Conservation (phyloP, 164 flowering plant genomes). For the Echeveria elegans region DNA sequence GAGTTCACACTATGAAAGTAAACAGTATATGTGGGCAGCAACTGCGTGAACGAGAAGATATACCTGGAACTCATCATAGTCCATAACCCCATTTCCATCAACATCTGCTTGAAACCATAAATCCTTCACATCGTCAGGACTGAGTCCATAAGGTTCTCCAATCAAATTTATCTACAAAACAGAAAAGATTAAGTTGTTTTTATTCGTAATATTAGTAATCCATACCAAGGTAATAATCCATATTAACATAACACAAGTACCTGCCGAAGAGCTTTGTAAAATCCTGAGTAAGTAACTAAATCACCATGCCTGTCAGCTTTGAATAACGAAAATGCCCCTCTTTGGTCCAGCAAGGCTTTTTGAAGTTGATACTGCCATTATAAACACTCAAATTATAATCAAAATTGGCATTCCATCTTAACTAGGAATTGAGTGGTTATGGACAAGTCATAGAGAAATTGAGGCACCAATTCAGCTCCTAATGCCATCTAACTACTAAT, state of each 20-base stretch:
- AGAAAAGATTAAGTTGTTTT: too few relatives aligned
- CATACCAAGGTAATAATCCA: neutral
- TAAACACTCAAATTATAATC: slow-evolving; percentile 13
- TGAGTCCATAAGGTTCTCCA: slow-evolving; percentile 65
- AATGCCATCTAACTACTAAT: neutral
- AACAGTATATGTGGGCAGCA: neutral
- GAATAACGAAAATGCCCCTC: slow-evolving; percentile 73
- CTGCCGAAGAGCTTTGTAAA: slow-evolving; percentile 79
- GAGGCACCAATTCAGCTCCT: neutral
- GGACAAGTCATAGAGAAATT: neutral
- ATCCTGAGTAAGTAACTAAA: slow-evolving; percentile 61
- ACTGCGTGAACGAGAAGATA: neutral
- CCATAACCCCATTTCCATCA: slow-evolving; percentile 71
- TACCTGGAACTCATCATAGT: slow-evolving; percentile 80
- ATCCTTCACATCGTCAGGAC: slow-evolving; percentile 53
- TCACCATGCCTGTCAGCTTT: slow-evolving; percentile 61
- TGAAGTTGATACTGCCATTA: slow-evolving; percentile 58
- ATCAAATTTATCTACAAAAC: slow-evolving; percentile 61
- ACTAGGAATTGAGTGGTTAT: neutral
- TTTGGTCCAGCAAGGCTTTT: slow-evolving; percentile 55
- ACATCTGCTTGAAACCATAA: slow-evolving; percentile 77
- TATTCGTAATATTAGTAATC: too few relatives aligned
- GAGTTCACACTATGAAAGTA: neutral
- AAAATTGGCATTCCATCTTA: slow-evolving; percentile 1
- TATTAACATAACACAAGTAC: slow-evolving; percentile 21